Evolutionary conservation across 495 filamentous ascomycete genomes (phyloP).

Genomic region (Bathelium albidoporum): DNA sequence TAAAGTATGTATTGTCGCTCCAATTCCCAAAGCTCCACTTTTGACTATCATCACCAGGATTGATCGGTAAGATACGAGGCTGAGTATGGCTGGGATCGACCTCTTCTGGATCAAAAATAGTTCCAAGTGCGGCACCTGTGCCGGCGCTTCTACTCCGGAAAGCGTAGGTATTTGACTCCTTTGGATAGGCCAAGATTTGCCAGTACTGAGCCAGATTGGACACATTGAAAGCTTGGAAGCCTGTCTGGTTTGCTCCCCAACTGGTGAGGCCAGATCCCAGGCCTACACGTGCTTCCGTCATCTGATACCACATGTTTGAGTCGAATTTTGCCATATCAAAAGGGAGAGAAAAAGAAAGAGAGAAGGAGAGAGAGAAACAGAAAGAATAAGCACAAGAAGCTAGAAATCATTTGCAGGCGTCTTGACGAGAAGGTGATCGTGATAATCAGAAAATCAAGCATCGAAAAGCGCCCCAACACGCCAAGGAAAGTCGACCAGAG

Average conservation of each 20-base stretch:
- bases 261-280: background rate
- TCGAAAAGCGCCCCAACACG: background rate
- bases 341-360: background rate
- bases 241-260: background rate
- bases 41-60: constrained; percentile 1
- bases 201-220: background rate
- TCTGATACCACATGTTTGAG: background rate
- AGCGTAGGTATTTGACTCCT: background rate
- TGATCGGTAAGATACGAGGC: background rate
- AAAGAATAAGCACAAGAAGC: background rate
- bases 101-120: background rate
- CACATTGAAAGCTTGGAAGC: background rate
- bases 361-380: background rate
- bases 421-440: background rate
- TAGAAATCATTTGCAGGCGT: background rate
- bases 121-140: background rate
- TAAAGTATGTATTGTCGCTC: background rate
- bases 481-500: background rate
- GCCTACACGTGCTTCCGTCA: background rate
- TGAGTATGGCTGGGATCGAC: background rate
- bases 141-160: background rate
- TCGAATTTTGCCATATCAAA: background rate
- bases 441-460: background rate
- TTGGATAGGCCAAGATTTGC: background rate
- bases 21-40: background rate